Evolutionary conservation across 257 asterid genomes (phyloP).

Genomic region (Leptodermis oblonga): DNA sequence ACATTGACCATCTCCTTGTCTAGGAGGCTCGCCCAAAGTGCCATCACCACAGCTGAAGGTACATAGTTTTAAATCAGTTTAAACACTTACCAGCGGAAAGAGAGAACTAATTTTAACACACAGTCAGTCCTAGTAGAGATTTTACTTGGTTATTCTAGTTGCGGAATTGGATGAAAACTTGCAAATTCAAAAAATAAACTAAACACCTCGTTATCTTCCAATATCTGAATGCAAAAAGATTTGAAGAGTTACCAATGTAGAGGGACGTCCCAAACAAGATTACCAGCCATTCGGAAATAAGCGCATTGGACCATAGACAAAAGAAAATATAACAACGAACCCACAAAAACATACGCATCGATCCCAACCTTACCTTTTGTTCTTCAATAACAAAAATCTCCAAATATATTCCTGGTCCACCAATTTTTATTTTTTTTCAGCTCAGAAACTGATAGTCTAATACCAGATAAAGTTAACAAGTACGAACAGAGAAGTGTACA

Average conservation of each 20-base stretch:
- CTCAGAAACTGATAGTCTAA: neutral
- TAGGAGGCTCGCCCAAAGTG: conserved; percentile 69
- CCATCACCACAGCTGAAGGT: conserved; percentile 76
- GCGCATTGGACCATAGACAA: neutral
- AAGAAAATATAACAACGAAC: neutral
- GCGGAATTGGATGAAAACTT: too few species aligned
- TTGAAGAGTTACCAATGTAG: neutral
- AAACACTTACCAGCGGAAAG: neutral
- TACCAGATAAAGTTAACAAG: neutral
- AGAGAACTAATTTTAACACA: neutral
- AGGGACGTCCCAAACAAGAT: neutral
- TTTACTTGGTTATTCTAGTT: neutral
- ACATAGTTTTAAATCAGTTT: conserved; percentile 11
- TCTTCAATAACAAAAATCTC: neutral
- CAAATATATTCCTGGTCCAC: neutral
- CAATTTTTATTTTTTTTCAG: neutral
- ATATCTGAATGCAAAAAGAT: neutral
- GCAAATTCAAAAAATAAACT: neutral
- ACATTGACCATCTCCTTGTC: conserved; percentile 87
- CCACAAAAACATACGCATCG: too few species aligned
- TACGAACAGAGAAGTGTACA: neutral
- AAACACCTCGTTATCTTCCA: too few species aligned
- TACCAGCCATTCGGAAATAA: too few species aligned
- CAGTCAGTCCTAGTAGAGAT: neutral
- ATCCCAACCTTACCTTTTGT: neutral